Percentiles rank a stretch among this genome's conserved stretches.
Evolutionary conservation across 2,329 filamentous ascomycete species (phyloP).

Genomic region (Aspergillus clavatus): DNA sequence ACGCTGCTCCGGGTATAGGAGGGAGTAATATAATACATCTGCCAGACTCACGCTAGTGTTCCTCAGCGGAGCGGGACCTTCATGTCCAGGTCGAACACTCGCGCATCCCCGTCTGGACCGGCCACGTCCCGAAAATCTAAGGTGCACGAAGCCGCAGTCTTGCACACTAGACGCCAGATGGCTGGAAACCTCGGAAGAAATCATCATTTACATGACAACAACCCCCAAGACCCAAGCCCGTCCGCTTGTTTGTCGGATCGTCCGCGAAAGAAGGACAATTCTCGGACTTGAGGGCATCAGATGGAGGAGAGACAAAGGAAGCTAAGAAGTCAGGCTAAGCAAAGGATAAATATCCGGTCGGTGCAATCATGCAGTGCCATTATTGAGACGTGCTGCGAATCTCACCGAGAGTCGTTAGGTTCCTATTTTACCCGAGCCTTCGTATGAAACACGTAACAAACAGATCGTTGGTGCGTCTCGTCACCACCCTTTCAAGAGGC

Average conservation of each 20-base stretch:
- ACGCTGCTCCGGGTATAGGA: neutral
- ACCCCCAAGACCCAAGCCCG: too few species aligned
- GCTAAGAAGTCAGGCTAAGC: neutral
- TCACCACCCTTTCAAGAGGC: slow-evolving; percentile 14
- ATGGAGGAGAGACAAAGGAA: too few species aligned
- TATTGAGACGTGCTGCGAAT: neutral
- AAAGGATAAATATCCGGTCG: neutral
- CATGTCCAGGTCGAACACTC: slow-evolving; percentile 3
- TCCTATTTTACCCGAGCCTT: slow-evolving; percentile 22
- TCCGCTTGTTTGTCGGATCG: too few species aligned
- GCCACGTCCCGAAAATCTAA: slow-evolving; percentile 10
- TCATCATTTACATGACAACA: too few species aligned
- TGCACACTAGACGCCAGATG: neutral
- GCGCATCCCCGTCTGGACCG: slow-evolving; percentile 16
- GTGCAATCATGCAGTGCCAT: too few species aligned
- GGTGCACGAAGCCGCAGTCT: neutral
- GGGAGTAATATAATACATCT: neutral
- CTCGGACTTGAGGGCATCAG: neutral
- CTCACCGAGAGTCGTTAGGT: slow-evolving; percentile 10
- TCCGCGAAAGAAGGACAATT: neutral
- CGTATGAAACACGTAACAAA: slow-evolving; percentile 13
- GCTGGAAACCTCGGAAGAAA: neutral
- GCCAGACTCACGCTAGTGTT: neutral
- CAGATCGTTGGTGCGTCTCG: slow-evolving; percentile 7
- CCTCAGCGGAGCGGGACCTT: slow-evolving; percentile 14